Percentiles rank a stretch among this genome's conserved stretches.
Conservation (phyloP, 495 filamentous ascomycete genomes). For the Penicillium soppii region DNA sequence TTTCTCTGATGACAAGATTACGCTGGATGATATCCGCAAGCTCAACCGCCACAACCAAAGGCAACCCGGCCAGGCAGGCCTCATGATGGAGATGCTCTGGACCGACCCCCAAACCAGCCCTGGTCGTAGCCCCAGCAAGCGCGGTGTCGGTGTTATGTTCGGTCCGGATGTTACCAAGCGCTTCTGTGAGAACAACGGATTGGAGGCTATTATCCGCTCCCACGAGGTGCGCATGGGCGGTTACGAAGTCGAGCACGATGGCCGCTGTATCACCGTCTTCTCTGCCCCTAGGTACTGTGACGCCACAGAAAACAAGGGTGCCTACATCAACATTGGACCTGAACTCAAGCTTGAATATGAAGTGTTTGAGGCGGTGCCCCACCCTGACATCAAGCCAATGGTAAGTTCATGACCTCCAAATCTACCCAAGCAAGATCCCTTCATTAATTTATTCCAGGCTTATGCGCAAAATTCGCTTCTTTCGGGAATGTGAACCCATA, state of each 20-base stretch:
- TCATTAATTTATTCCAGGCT: slow-evolving; percentile 52
- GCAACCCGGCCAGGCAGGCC: slow-evolving; percentile 89
- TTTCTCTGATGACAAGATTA: slow-evolving; percentile 95
- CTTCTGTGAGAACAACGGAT: slow-evolving; percentile 93
- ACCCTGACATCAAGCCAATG: slow-evolving; percentile 95
- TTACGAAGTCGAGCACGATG: slow-evolving; percentile 96
- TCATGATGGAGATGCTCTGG: slow-evolving; percentile 99
- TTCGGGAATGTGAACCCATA: slow-evolving; percentile 55
- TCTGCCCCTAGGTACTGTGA: slow-evolving; percentile 98
- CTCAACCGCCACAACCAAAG: slow-evolving; percentile 87
- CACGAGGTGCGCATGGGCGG: slow-evolving; percentile 98
- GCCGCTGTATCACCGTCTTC: slow-evolving; percentile 98
- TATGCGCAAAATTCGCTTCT: slow-evolving; percentile 80
- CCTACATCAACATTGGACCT: slow-evolving; percentile 95
- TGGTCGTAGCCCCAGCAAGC: slow-evolving; percentile 91
- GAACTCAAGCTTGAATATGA: slow-evolving; percentile 88
- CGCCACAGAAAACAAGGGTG: slow-evolving; percentile 94
- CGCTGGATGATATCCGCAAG: slow-evolving; percentile 89
- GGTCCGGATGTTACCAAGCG: slow-evolving; percentile 95
- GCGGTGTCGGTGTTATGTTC: slow-evolving; percentile 94
- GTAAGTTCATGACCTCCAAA: slow-evolving; percentile 44
- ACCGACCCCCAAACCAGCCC: slow-evolving; percentile 87
- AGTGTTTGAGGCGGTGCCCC: slow-evolving; percentile 93
- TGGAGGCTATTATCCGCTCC: slow-evolving; percentile 92
- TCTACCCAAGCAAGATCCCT: background rate